Percentiles rank a stretch among this genome's conserved stretches.
phyloP scores from a whole-genome alignment of 805 yeast genomes.

The Barnettozyma populi region DNA sequence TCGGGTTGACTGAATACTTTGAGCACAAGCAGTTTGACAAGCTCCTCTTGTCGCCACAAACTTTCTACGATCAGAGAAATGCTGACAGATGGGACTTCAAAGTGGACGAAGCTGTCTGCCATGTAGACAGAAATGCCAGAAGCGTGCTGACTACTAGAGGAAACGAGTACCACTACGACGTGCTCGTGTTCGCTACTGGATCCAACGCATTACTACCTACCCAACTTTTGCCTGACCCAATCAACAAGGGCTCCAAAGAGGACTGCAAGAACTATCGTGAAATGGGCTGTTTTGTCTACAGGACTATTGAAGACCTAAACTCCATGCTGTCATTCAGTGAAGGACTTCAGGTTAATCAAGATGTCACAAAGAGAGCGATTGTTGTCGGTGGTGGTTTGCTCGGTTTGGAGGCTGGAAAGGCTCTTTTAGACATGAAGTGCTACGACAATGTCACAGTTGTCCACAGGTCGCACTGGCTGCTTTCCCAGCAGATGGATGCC shows the following conservation, averaged over 20 bases:
- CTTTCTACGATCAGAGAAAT: conserved; percentile 23
- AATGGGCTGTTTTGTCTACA: conserved; percentile 31
- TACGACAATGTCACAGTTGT: conserved; percentile 29
- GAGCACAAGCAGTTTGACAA: conserved; percentile 25
- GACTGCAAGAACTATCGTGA: conserved; percentile 17
- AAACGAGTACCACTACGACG: conserved; percentile 21
- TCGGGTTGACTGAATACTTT: conserved; percentile 30
- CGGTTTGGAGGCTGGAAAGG: conserved; percentile 35
- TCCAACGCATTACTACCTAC: conserved; percentile 28
- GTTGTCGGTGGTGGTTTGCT: conserved; percentile 32
- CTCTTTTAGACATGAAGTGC: conserved; percentile 27
- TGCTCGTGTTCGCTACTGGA: conserved; percentile 30
- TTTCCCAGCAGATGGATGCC: conserved; percentile 33
- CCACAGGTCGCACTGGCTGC: conserved; percentile 30
- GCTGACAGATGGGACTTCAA: conserved; percentile 23
- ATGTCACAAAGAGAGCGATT: conserved; percentile 20
- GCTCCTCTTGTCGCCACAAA: conserved; percentile 24
- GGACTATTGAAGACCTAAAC: conserved; percentile 31
- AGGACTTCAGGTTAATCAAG: conserved; percentile 1
- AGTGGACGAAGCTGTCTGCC: conserved; percentile 20
- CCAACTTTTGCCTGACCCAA: conserved; percentile 20
- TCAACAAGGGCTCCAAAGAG: conserved; percentile 6
- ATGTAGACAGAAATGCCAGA: conserved; percentile 15
- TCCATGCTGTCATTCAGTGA: conserved; percentile 25
- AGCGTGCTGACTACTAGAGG: conserved; percentile 16